phyloP scores from a whole-genome alignment of 179 eudicot species.

The Silene vulgaris region DNA sequence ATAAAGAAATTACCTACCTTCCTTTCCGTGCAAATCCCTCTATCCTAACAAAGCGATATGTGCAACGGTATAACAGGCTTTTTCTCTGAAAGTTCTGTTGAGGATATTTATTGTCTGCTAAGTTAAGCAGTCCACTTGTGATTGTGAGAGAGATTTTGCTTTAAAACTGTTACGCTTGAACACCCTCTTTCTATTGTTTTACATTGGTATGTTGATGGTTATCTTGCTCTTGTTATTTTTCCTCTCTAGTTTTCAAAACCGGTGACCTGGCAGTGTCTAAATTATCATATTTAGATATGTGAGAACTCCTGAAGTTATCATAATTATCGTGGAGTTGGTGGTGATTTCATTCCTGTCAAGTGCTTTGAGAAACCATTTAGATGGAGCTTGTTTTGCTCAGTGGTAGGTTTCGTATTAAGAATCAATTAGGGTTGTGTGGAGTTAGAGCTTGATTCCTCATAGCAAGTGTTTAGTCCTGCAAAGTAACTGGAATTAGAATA shows the following conservation, averaged over 20 bases:
- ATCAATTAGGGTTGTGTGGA: too few relatives aligned
- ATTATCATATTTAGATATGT: too few relatives aligned
- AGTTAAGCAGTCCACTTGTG: background rate
- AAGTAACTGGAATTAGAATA: background rate
- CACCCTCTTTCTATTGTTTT: background rate
- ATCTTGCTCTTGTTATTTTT: background rate
- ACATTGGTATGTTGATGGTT: background rate
- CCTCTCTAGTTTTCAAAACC: background rate
- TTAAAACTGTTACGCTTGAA: background rate
- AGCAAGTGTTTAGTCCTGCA: background rate
- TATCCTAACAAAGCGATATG: too few relatives aligned
- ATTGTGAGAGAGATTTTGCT: background rate
- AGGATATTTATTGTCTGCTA: constrained; percentile 9
- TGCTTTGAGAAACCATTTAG: background rate
- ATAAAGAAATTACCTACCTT: too few relatives aligned
- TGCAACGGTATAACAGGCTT: too few relatives aligned
- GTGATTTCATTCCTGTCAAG: background rate
- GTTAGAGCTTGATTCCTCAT: too few relatives aligned
- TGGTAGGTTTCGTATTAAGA: too few relatives aligned
- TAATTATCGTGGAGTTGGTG: background rate
- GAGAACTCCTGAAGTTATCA: background rate
- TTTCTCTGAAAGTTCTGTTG: constrained; percentile 7
- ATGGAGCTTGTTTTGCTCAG: too few relatives aligned
- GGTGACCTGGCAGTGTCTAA: background rate
- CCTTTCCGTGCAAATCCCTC: too few relatives aligned